Evolutionary conservation across 441 rosid genomes (phyloP).

Genomic region (Pelargonium cotyledonis): DNA sequence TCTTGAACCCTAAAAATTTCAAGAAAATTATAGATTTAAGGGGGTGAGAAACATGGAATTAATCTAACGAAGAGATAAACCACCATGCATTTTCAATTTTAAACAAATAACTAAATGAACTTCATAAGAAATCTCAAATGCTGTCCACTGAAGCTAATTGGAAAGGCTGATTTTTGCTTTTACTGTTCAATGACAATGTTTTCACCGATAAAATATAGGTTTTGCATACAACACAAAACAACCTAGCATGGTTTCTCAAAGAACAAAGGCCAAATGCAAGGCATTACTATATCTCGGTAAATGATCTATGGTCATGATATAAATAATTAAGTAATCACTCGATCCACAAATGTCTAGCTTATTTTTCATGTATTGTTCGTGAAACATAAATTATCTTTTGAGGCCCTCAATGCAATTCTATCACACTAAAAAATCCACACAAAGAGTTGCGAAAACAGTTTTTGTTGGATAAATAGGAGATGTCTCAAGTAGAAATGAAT

Average conservation of each 20-base stretch:
- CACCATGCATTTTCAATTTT: neutral
- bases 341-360: neutral
- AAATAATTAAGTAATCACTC: neutral
- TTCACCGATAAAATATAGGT: neutral
- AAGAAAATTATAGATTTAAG: neutral
- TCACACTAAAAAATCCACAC: no score
- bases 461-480: no score
- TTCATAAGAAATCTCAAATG: neutral
- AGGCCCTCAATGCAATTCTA: neutral
- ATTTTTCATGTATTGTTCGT: neutral
- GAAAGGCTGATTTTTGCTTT: neutral
- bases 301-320: neutral
- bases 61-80: neutral
- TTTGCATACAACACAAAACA: neutral
- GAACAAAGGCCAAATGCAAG: neutral
- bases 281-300: neutral
- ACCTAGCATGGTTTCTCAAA: conserved; percentile 4
- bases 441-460: no score
- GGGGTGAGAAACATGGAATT: neutral
- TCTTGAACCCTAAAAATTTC: neutral
- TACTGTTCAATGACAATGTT: neutral
- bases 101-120: neutral
- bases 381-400: neutral
- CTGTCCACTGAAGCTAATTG: neutral
- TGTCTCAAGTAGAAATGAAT: no score